A percentile compares a stretch with the other conserved stretches of the same genome.
Conservation (phyloP, 2,329 filamentous ascomycete species). For the Chalaropsis ovoidea region DNA sequence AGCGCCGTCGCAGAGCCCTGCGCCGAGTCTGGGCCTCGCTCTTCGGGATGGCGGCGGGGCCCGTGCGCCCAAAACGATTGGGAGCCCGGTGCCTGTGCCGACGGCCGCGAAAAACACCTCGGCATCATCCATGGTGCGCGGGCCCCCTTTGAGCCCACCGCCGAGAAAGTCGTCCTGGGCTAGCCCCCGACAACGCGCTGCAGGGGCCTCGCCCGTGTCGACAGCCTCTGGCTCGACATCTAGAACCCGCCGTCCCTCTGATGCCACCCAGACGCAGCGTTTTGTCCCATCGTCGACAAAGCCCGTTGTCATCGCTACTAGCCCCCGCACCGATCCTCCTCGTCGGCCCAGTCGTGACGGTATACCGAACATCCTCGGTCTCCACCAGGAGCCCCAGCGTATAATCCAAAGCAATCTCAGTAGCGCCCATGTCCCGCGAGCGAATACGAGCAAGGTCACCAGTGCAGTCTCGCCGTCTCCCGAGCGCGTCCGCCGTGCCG, state of each 20-base stretch:
- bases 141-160: conserved; percentile 31
- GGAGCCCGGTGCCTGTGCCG: not conserved
- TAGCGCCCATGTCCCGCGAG: conserved; percentile 40
- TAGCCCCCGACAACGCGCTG: conserved; percentile 43
- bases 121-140: conserved; percentile 27
- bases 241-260: conserved; percentile 32
- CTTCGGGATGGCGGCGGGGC: not conserved
- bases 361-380: conserved; percentile 50
- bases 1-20: conserved; percentile 62
- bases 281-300: not conserved
- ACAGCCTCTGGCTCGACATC: conserved; percentile 30
- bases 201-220: conserved; percentile 55
- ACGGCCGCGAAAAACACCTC: not conserved
- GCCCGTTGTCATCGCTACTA: not conserved
- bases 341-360: conserved; percentile 58
- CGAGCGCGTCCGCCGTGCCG: not conserved
- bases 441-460: conserved; percentile 31
- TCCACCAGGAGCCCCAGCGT: conserved; percentile 42
- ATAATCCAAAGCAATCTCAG: conserved; percentile 55
- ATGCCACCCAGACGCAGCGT: not conserved
- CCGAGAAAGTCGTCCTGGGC: conserved; percentile 29
- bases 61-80: not conserved
- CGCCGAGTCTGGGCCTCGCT: conserved; percentile 40
- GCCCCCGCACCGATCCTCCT: conserved; percentile 35
- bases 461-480: conserved; percentile 17